phyloP scores from a whole-genome alignment of 129 eudicot genomes.

The Artemisia tridentata region DNA sequence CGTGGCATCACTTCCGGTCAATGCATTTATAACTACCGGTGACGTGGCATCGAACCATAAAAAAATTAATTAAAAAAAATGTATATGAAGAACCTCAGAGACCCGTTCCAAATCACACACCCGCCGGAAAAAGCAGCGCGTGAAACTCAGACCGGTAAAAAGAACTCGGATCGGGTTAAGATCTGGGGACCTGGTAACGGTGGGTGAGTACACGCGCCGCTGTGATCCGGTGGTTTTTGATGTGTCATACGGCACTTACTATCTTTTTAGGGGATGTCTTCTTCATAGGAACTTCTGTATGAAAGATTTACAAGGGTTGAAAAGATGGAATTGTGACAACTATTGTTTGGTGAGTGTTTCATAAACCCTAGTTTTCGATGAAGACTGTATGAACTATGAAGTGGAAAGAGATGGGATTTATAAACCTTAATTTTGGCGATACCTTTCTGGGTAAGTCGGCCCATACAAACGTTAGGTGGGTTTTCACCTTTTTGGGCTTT shows the following conservation, averaged over 20 bases:
- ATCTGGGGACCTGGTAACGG: conserved; percentile 18
- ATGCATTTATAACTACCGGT: conserved; percentile 54
- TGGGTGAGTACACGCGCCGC: conserved; percentile 43
- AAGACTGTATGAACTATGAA: neutral
- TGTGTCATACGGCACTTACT: conserved; percentile 93
- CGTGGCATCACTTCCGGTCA: conserved; percentile 70
- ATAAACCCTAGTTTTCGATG: no score
- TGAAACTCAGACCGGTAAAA: conserved; percentile 35
- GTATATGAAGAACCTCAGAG: conserved; percentile 44
- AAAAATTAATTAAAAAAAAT: no score
- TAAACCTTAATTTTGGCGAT: conserved; percentile 15
- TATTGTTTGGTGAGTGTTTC: no score
- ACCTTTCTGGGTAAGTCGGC: neutral
- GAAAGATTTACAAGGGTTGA: no score
- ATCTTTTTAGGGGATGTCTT: conserved; percentile 54
- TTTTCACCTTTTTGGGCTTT: neutral
- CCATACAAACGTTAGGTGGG: neutral
- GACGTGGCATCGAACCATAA: conserved; percentile 92
- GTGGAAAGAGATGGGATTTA: no score
- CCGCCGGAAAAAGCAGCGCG: conserved; percentile 26
- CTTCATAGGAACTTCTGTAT: conserved; percentile 39
- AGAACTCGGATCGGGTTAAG: neutral
- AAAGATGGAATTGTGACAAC: neutral
- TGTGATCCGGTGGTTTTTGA: conserved; percentile 31
- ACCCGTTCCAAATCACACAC: conserved; percentile 82